These are phyloP conservation scores for Xerocomellus chrysenteron DNA, from an alignment of 768 basidiomycete genomes.

Conservation along the genomic window DNA sequence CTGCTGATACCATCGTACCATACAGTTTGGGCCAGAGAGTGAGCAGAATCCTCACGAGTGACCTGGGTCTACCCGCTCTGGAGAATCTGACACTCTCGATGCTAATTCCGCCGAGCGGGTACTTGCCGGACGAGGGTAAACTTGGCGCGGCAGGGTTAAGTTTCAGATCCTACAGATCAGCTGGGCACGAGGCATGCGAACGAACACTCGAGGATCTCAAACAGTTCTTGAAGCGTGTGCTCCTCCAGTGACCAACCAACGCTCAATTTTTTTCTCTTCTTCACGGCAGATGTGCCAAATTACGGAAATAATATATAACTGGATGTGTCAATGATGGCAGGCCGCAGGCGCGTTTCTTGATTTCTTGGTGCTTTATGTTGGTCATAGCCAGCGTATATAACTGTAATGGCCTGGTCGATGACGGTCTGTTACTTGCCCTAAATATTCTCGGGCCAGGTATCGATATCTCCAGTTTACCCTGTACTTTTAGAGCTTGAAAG, in stretches of 20 bases:
- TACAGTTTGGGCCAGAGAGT: conserved; percentile 54
- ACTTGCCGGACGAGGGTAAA: conserved; percentile 18
- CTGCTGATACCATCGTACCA: conserved; percentile 70
- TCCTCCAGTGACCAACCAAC: conserved; percentile 36
- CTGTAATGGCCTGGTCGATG: background rate
- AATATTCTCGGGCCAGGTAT: background rate
- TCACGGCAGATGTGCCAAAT: background rate
- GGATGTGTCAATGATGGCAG: background rate
- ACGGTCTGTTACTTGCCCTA: background rate
- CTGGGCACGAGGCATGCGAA: conserved; percentile 64
- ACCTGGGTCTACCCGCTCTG: conserved; percentile 47
- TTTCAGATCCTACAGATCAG: conserved; percentile 65
- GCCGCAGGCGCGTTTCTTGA: background rate
- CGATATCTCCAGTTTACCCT: background rate
- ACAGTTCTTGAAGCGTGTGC: conserved; percentile 62
- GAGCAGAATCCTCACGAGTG: conserved; percentile 51
- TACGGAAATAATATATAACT: background rate
- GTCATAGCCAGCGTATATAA: background rate
- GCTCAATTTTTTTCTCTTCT: background rate
- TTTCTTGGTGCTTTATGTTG: conserved; percentile 1
- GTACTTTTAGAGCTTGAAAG: background rate
- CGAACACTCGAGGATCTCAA: conserved; percentile 71
- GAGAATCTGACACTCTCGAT: conserved; percentile 37
- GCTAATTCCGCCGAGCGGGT: conserved; percentile 23
- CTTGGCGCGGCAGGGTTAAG: conserved; percentile 48